Evolutionary conservation across 2,329 filamentous ascomycete genomes (phyloP), one percentile per base, ranked within the genome.

Genomic region (Elsinoe necatrix): DNA sequence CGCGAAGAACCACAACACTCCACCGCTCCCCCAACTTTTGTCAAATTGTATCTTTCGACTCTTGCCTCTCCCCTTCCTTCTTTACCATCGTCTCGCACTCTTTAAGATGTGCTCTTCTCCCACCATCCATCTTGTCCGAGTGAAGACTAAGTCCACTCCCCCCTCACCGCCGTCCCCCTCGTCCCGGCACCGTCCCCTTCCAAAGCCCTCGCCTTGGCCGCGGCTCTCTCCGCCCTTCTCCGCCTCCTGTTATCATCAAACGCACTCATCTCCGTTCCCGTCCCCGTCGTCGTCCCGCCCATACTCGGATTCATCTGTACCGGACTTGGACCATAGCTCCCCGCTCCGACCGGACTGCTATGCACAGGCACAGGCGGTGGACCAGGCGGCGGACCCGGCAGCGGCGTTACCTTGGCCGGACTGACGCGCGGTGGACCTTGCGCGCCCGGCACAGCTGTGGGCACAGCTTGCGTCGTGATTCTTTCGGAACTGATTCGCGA

Each of bases 161-260:
- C 39, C 20, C 54, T 27, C 1, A 20, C 37, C n/a, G 12, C 41
- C 3, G n/a, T 18, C n/a, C 39, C 41, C n/a, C 23, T 31, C 8
- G 11, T 3, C 12, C 9, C 35, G 2, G 21, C 4, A 3, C 12
- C 29, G 21, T 39, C 42, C 39, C 23, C 54, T 16, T 56, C 54
- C 23, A 56, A 31, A 11, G 54, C 54, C 25, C 54, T 45, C 42
- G 39, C 41, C 27, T 54, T 58, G n/a, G 57, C 57, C 4, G 59
- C 55, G 54, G 77, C 76, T 60, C 79, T 67, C 64, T 81, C 78
- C 14, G 78, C 79, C 55, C 79, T 71, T 64, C 79, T 70, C 58
- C 79, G 68, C 56, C 76, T 67, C 48, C 79, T 71, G 62, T 80
- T 80, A 58, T 73, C 78, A 1, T 77, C 79, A 62, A 79, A 80